A percentile compares a stretch with the other conserved stretches of the same genome.
Evolutionary conservation across 768 basidiomycete species (phyloP).

Genomic region (Boletus vermiculosoides): DNA sequence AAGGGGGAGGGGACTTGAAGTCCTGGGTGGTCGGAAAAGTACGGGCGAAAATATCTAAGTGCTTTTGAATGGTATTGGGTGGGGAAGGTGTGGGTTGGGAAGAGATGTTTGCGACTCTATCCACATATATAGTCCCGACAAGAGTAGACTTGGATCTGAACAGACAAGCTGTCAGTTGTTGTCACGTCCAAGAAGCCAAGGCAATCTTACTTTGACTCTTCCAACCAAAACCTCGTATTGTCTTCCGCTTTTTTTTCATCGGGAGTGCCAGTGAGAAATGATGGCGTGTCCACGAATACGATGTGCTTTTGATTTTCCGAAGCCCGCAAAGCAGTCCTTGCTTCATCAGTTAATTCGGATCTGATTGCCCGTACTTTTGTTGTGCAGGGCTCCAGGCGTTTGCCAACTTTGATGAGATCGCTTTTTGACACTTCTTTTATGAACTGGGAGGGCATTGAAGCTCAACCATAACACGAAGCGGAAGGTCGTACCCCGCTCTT

Average conservation of each 20-base stretch:
- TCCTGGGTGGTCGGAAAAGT: neutral
- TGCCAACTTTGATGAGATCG: neutral
- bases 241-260: neutral
- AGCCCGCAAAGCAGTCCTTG: neutral
- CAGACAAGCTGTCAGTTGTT: neutral
- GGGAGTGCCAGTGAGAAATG: slow-evolving; percentile 1
- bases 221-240: slow-evolving; percentile 9
- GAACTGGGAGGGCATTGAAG: slow-evolving; percentile 8
- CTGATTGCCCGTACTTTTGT: slow-evolving; percentile 8
- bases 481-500: slow-evolving; percentile 18
- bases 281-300: slow-evolving; percentile 26
- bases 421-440: neutral
- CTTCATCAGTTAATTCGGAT: slow-evolving; percentile 3
- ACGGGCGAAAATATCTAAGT: slow-evolving; percentile 8
- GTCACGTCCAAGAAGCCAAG: neutral
- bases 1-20: no score
- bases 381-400: neutral
- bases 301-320: neutral
- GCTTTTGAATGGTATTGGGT: slow-evolving; percentile 5
- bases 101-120: slow-evolving; percentile 5
- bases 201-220: neutral
- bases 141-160: slow-evolving; percentile 9
- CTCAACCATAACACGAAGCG: neutral
- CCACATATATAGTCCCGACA: slow-evolving; percentile 17
- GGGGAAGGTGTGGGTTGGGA: neutral